A percentile compares a stretch with the other conserved stretches of the same genome.
Evolutionary conservation across 495 filamentous ascomycete genomes (phyloP).

Genomic region (Staphylotrichum tortipilum): DNA sequence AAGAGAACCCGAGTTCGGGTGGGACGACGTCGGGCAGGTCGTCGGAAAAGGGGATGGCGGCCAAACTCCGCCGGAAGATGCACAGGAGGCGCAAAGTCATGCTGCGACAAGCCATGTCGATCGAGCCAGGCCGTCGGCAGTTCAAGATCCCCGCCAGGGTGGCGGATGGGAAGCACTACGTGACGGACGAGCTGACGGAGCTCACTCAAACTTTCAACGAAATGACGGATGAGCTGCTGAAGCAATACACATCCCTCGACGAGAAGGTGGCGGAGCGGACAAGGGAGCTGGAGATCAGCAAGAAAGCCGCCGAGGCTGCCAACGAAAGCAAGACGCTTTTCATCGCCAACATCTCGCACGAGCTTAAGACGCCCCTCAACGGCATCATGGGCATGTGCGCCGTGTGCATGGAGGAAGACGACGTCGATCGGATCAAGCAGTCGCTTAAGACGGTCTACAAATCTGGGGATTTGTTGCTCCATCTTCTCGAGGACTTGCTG

Average conservation of each 20-base stretch:
- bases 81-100: conserved; percentile 17
- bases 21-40: conserved; percentile 29
- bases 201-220: conserved; percentile 82
- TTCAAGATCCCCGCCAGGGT: conserved; percentile 84
- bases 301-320: conserved; percentile 82
- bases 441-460: conserved; percentile 81
- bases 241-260: conserved; percentile 76
- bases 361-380: conserved; percentile 86
- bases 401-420: conserved; percentile 83
- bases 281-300: conserved; percentile 74
- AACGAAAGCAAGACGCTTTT: conserved; percentile 94
- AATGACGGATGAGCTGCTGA: conserved; percentile 83
- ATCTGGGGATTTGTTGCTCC: conserved; percentile 77
- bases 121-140: conserved; percentile 40
- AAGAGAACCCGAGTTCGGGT: conserved; percentile 35
- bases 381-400: conserved; percentile 91
- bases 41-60: conserved; percentile 30
- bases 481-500: conserved; percentile 82
- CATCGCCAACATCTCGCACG: conserved; percentile 93
- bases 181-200: conserved; percentile 84
- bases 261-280: conserved; percentile 78
- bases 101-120: conserved; percentile 28
- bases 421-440: conserved; percentile 63
- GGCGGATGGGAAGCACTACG: conserved; percentile 58
- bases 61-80: conserved; percentile 28